A percentile compares a stretch with the other conserved stretches of the same genome.
phyloP scores from a whole-genome alignment of 2,329 filamentous ascomycete species.

The Anisogramma anomala region DNA sequence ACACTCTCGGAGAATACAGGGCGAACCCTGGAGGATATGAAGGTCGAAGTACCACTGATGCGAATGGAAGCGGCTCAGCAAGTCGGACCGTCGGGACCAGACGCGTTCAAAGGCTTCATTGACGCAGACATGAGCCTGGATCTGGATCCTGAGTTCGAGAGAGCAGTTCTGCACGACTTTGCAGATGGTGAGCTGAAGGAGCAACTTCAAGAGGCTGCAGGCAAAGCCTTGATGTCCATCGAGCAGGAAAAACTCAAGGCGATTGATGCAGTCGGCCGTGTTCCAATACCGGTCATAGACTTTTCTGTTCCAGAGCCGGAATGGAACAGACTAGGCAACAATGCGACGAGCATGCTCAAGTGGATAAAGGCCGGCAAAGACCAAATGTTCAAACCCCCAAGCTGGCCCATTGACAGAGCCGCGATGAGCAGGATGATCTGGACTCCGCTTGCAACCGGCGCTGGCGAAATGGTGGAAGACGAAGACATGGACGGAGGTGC shows the following conservation, averaged over 20 bases:
- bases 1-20: neutral
- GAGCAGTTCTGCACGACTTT: neutral
- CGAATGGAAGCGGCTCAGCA: constrained; percentile 3
- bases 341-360: constrained; percentile 15
- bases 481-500: constrained; percentile 17
- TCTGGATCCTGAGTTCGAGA: constrained; percentile 1
- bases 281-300: constrained; percentile 21
- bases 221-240: constrained; percentile 14
- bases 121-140: constrained; percentile 10
- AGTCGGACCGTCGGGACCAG: neutral
- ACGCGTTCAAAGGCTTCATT: constrained; percentile 14
- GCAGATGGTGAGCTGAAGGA: constrained; percentile 1
- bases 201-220: constrained; percentile 13
- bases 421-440: constrained; percentile 20
- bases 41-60: constrained; percentile 19
- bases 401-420: constrained; percentile 17
- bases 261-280: constrained; percentile 18
- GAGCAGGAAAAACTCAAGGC: constrained; percentile 22
- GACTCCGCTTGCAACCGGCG: constrained; percentile 13
- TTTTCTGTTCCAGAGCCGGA: constrained; percentile 18
- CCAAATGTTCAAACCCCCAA: constrained; percentile 15
- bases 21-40: constrained; percentile 12
- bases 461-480: neutral
- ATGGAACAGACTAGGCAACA: constrained; percentile 17
- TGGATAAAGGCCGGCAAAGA: constrained; percentile 15